Percentiles rank a stretch among this genome's conserved stretches.
Conservation (phyloP, 2,329 filamentous ascomycete genomes). For the Colletotrichum orchidophilum region DNA sequence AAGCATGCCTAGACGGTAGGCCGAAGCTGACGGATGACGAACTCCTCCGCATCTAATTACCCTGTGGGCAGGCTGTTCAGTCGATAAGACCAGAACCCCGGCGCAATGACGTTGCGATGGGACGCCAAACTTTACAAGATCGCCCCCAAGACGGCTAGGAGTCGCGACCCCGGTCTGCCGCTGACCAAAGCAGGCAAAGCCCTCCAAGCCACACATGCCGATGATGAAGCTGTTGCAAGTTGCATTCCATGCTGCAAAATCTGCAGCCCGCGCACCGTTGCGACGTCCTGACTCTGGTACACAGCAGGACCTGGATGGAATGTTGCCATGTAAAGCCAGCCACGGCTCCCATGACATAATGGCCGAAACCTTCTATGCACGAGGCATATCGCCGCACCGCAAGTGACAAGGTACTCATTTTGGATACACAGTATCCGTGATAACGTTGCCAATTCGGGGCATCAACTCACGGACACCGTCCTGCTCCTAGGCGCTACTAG, state of each 20-base stretch:
- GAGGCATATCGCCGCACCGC: background rate
- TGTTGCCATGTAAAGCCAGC: background rate
- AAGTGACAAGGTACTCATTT: background rate
- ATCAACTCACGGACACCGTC: too few relatives aligned
- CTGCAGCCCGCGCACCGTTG: conserved; percentile 1
- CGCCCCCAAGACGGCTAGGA: conserved; percentile 13
- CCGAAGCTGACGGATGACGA: conserved; percentile 18
- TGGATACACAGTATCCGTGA: background rate
- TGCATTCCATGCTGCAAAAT: background rate
- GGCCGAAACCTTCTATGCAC: conserved; percentile 4
- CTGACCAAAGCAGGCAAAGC: background rate
- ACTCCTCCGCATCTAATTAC: conserved; percentile 3
- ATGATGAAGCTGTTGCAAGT: conserved; percentile 3
- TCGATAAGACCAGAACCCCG: conserved; percentile 5
- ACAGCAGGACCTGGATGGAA: conserved; percentile 6
- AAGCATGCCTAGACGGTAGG: background rate
- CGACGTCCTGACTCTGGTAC: conserved; percentile 21
- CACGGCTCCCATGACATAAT: conserved; percentile 24
- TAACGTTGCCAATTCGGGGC: background rate
- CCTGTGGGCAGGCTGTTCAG: background rate
- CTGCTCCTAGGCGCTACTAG: background rate
- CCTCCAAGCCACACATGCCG: background rate
- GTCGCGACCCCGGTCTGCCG: conserved; percentile 10
- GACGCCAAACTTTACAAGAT: conserved; percentile 30
- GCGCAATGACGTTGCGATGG: conserved; percentile 29